Conservation (phyloP, 306 rosid genomes). For the Medicago arabica region DNA sequence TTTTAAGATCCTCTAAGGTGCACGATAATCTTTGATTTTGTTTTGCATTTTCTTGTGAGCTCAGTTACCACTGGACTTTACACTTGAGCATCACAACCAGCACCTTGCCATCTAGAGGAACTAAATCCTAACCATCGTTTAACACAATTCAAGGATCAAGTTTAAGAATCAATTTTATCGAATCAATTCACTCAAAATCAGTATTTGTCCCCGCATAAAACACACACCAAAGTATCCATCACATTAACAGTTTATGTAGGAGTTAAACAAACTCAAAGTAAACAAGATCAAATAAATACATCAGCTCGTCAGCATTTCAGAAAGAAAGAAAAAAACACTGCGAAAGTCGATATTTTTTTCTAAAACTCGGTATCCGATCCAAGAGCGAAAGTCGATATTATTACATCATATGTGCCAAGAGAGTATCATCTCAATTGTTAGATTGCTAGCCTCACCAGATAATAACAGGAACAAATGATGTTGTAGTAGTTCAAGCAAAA, state of each 20-base stretch:
- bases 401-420: conserved; percentile 50
- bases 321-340: not conserved
- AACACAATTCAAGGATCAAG: not conserved
- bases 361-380: too few relatives aligned
- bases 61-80: too few relatives aligned
- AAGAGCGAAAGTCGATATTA: conserved; percentile 43
- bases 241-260: conserved; percentile 15
- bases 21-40: too few relatives aligned
- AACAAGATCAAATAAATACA: conserved; percentile 6
- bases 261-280: not conserved
- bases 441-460: conserved; percentile 32
- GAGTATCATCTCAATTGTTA: conserved; percentile 40
- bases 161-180: too few relatives aligned
- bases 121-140: not conserved
- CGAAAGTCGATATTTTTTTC: not conserved
- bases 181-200: too few relatives aligned
- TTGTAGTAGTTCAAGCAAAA: conserved; percentile 25
- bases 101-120: not conserved
- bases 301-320: conserved; percentile 12
- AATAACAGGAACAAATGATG: conserved; percentile 28
- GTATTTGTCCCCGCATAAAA: too few relatives aligned
- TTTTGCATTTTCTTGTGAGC: too few relatives aligned
- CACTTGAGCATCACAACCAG: not conserved
- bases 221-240: not conserved
- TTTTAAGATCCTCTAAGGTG: too few relatives aligned